Evolutionary conservation across 2,329 filamentous ascomycete genomes (phyloP).

Genomic region (Sclerotinia sclerotiorum): DNA sequence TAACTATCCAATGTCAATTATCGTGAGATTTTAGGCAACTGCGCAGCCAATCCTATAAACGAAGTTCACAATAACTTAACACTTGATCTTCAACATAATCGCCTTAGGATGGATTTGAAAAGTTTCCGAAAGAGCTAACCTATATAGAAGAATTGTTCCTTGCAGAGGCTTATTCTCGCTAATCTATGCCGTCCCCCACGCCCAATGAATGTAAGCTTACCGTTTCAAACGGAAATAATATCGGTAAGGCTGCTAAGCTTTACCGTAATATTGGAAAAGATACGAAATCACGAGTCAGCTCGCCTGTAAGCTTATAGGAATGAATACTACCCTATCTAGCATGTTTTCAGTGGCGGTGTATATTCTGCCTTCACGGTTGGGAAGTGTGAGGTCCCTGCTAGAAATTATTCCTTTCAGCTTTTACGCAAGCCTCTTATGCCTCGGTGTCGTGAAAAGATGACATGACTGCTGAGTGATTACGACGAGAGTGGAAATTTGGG

Average conservation of each 20-base stretch:
- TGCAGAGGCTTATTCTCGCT: not conserved
- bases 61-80: not conserved
- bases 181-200: not conserved
- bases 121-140: not conserved
- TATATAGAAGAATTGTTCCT: not conserved
- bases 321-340: not conserved
- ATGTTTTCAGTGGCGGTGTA: not conserved
- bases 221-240: not conserved
- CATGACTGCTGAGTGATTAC: not conserved
- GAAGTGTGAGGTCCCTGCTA: not conserved
- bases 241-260: not conserved
- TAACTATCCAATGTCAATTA: not conserved
- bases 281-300: conserved; percentile 7
- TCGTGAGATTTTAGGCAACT: not conserved
- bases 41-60: not conserved
- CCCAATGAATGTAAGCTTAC: conserved; percentile 9
- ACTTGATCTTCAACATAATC: not conserved
- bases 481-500: not conserved
- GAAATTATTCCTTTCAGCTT: not conserved
- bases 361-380: not conserved
- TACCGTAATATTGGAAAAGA: not conserved
- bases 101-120: not conserved
- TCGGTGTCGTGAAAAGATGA: not conserved
- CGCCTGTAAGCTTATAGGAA: not conserved
- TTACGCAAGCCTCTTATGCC: not conserved